A percentile compares a stretch with the other conserved stretches of the same genome.
These are phyloP conservation scores for Geosmithia flava DNA, from an alignment of 2,329 filamentous ascomycete genomes.

Conservation along the genomic window DNA sequence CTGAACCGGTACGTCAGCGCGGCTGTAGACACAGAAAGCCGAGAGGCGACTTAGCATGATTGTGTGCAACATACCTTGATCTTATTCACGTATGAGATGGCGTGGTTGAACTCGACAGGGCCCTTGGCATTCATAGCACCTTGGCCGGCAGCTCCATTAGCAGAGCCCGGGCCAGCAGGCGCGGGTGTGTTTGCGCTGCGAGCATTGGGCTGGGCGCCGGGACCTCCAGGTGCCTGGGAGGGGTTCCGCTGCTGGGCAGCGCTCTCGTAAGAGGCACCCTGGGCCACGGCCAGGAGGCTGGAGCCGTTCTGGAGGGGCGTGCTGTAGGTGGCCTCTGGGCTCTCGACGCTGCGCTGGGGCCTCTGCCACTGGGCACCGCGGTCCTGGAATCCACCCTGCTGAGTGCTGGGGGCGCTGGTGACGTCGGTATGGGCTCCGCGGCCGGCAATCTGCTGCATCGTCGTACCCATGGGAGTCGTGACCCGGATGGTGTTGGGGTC, in stretches of 20 bases:
- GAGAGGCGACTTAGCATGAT: neutral
- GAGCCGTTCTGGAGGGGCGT: conserved; percentile 39
- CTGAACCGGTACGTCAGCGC: conserved; percentile 28
- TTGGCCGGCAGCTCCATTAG: conserved; percentile 41
- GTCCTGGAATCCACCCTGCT: conserved; percentile 33
- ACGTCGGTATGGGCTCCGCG: conserved; percentile 33
- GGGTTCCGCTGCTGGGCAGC: conserved; percentile 17
- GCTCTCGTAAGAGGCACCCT: conserved; percentile 23
- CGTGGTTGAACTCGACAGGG: conserved; percentile 97
- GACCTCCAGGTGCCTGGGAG: conserved; percentile 13
- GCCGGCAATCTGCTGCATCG: conserved; percentile 70
- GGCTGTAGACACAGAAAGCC: conserved; percentile 1
- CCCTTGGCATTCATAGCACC: conserved; percentile 60
- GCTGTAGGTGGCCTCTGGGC: conserved; percentile 50
- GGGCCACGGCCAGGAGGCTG: conserved; percentile 35
- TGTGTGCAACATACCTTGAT: conserved; percentile 65
- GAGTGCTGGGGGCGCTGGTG: conserved; percentile 16
- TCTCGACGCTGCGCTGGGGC: conserved; percentile 33
- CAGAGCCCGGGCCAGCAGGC: conserved; percentile 41
- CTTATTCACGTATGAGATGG: conserved; percentile 98
- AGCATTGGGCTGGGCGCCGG: conserved; percentile 29
- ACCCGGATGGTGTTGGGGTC: conserved; percentile 95
- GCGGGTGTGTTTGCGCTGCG: conserved; percentile 48
- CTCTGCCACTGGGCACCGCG: conserved; percentile 39
- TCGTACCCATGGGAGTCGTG: conserved; percentile 96